Conservation (phyloP, 225 moss, liverwort and hornwort genomes). For the Rhytidiadelphus loreus region DNA sequence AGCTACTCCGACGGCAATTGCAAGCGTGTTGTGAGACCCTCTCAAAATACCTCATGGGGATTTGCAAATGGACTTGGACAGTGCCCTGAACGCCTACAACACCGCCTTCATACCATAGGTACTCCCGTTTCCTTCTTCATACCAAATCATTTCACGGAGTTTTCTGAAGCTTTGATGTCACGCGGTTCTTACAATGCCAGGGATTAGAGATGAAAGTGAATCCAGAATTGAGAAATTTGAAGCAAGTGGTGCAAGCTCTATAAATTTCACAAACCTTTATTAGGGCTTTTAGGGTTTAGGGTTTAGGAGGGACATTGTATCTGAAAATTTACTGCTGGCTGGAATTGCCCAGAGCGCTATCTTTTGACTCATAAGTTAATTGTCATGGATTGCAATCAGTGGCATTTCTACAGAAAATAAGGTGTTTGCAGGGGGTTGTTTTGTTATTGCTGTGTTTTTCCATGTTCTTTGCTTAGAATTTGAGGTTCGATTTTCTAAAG, state of each 20-base stretch:
- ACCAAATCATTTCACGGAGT: background rate
- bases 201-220: background rate
- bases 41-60: background rate
- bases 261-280: too few species aligned
- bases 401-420: background rate
- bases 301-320: background rate
- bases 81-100: background rate
- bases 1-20: background rate
- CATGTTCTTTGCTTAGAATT: background rate
- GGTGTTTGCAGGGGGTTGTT: background rate
- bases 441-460: background rate
- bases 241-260: background rate
- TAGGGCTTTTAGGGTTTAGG: background rate
- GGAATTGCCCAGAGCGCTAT: background rate
- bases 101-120: background rate
- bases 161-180: background rate
- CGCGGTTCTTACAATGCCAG: background rate
- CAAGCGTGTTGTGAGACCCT: background rate
- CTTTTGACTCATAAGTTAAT: background rate
- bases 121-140: background rate
- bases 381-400: background rate
- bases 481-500: background rate
- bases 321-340: background rate
- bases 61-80: background rate
- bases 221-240: background rate